A percentile compares a stretch with the other conserved stretches of the same genome.
Evolutionary conservation across 2,329 filamentous ascomycete species (phyloP).

Genomic region (Colletotrichum lentis): DNA sequence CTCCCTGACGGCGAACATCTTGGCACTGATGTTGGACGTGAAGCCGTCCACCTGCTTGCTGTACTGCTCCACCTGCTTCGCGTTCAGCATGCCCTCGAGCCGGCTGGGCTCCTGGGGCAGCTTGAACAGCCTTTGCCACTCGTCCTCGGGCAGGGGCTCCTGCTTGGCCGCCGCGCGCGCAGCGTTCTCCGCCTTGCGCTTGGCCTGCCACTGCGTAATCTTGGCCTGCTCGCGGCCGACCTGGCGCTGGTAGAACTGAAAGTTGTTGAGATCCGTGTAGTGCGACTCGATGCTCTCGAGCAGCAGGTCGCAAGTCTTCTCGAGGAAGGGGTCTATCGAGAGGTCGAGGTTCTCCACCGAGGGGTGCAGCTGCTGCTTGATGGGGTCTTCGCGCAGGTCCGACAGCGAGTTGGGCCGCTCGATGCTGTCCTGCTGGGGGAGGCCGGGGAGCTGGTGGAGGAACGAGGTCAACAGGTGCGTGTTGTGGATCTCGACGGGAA

Average conservation of each 20-base stretch:
- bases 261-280: constrained; percentile 99
- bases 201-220: constrained; percentile 94
- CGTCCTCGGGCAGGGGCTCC: constrained; percentile 87
- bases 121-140: constrained; percentile 99
- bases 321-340: constrained; percentile 94
- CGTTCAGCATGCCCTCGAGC: constrained; percentile 92
- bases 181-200: constrained; percentile 95
- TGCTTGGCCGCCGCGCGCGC: constrained; percentile 87
- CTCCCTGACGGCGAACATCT: constrained; percentile 96
- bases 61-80: constrained; percentile 96
- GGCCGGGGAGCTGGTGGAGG: constrained; percentile 86
- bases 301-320: constrained; percentile 96
- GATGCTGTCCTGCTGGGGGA: constrained; percentile 71
- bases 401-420: constrained; percentile 80
- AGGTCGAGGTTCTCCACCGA: constrained; percentile 91
- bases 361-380: constrained; percentile 75
- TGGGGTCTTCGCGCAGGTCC: constrained; percentile 74
- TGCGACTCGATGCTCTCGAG: constrained; percentile 97
- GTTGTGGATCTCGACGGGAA: constrained; percentile 92
- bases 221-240: constrained; percentile 93
- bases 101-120: constrained; percentile 92
- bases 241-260: constrained; percentile 94
- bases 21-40: constrained; percentile 86
- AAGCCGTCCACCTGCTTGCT: constrained; percentile 97
- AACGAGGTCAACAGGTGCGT: constrained; percentile 95